A percentile compares a stretch with the other conserved stretches of the same genome.
phyloP scores from a whole-genome alignment of 306 rosid species.

The Crotalaria pallida region DNA sequence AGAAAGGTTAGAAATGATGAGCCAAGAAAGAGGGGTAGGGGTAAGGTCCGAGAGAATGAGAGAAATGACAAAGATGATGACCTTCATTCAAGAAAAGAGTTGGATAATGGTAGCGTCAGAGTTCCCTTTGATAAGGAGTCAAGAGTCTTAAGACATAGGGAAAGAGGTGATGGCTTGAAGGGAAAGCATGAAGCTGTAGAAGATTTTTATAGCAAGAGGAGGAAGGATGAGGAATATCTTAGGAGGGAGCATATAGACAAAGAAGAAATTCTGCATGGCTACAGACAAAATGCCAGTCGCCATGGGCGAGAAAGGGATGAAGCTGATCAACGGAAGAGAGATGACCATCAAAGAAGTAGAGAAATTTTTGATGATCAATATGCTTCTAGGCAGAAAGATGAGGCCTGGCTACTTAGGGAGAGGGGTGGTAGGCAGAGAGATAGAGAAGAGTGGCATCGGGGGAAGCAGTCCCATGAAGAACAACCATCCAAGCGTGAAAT shows the following conservation, averaged over 20 bases:
- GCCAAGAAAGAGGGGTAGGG: slow-evolving; percentile 79
- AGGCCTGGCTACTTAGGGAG: slow-evolving; percentile 63
- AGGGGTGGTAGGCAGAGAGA: slow-evolving; percentile 82
- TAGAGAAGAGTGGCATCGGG: slow-evolving; percentile 82
- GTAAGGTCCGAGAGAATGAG: slow-evolving; percentile 72
- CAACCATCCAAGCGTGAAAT: slow-evolving; percentile 66
- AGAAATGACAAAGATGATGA: slow-evolving; percentile 67
- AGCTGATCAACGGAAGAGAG: slow-evolving; percentile 72
- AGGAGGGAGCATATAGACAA: slow-evolving; percentile 71
- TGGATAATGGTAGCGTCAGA: slow-evolving; percentile 85
- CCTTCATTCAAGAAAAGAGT: slow-evolving; percentile 52
- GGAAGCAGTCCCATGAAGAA: slow-evolving; percentile 79
- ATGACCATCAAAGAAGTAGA: slow-evolving; percentile 64
- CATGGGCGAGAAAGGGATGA: slow-evolving; percentile 84
- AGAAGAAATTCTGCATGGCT: slow-evolving; percentile 69
- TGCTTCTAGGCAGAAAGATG: slow-evolving; percentile 77
- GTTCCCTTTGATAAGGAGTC: slow-evolving; percentile 70
- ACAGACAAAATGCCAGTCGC: slow-evolving; percentile 53
- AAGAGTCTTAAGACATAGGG: slow-evolving; percentile 75
- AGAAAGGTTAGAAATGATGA: slow-evolving; percentile 77
- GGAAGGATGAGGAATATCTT: slow-evolving; percentile 77
- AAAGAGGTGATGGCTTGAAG: slow-evolving; percentile 71
- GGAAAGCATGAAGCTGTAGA: slow-evolving; percentile 65
- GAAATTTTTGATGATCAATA: slow-evolving; percentile 72
- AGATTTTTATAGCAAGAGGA: slow-evolving; percentile 81